Conservation (phyloP, 768 basidiomycete genomes). For the Podaxis sp. region DNA sequence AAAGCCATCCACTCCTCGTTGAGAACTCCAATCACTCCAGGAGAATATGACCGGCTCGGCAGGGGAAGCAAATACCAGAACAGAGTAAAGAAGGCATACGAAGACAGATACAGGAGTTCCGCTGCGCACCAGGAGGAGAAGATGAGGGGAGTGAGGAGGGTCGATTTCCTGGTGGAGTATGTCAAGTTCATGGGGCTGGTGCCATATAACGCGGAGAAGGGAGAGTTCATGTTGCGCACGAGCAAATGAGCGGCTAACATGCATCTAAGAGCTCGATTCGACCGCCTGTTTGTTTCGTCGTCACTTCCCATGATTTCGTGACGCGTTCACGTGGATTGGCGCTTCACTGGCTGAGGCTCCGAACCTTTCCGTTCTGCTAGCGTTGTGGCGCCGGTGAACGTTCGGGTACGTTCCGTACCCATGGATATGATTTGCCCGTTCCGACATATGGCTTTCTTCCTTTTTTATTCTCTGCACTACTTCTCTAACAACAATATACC, state of each 20-base stretch:
- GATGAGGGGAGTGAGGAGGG: constrained; percentile 6
- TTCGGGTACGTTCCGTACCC: background rate
- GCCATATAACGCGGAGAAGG: constrained; percentile 4
- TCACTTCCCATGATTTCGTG: background rate
- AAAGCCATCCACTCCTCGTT: constrained; percentile 6
- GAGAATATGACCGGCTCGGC: constrained; percentile 7
- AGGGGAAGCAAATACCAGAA: background rate
- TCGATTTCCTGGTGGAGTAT: constrained; percentile 9
- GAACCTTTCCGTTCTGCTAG: background rate
- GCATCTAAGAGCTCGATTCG: background rate
- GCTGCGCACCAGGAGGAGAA: constrained; percentile 6
- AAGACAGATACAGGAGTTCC: constrained; percentile 1
- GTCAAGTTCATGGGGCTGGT: constrained; percentile 12
- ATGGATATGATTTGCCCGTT: background rate
- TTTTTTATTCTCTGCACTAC: background rate
- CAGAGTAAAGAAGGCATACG: constrained; percentile 10
- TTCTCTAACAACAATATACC: background rate
- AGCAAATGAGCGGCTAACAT: background rate
- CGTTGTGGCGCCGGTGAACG: background rate
- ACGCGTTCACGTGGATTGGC: background rate
- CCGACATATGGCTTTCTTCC: background rate
- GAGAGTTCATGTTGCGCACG: constrained; percentile 11
- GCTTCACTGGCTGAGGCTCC: background rate
- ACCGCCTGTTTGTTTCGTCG: background rate
- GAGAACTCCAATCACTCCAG: background rate